phyloP scores from a whole-genome alignment of 2,329 filamentous ascomycete species.

The Neocucurbitaria cava region DNA sequence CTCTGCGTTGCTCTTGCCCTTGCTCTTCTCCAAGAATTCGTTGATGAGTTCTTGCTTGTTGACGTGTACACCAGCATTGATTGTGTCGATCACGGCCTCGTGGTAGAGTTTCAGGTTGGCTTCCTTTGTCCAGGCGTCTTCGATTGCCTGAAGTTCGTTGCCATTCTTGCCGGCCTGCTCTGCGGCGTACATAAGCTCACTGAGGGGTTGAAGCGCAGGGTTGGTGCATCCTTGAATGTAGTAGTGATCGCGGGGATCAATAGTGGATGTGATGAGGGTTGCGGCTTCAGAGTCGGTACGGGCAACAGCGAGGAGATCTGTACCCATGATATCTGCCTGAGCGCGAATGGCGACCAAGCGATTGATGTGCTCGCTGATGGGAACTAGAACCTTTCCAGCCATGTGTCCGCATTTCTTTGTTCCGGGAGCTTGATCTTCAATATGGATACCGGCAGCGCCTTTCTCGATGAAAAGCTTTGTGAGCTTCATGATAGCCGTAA shows the following conservation, averaged over 20 bases:
- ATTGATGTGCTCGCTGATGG: conserved; percentile 98
- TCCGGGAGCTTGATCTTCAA: conserved; percentile 96
- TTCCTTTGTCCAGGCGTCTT: conserved; percentile 83
- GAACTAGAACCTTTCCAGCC: conserved; percentile 97
- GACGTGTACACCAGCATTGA: conserved; percentile 70
- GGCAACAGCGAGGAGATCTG: conserved; percentile 87
- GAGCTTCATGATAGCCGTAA: conserved; percentile 99
- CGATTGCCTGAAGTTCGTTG: conserved; percentile 82
- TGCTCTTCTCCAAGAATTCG: conserved; percentile 70
- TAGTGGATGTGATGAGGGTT: conserved; percentile 94
- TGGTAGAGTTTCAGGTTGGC: conserved; percentile 87
- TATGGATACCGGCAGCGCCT: conserved; percentile 96
- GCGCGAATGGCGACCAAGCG: conserved; percentile 94
- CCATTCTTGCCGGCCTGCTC: conserved; percentile 84
- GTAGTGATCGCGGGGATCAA: conserved; percentile 91
- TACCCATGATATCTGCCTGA: conserved; percentile 98
- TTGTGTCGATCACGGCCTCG: conserved; percentile 84
- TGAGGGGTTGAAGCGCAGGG: conserved; percentile 79
- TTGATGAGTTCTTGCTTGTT: conserved; percentile 73
- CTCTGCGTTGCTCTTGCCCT: conserved; percentile 87
- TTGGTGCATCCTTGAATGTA: conserved; percentile 94
- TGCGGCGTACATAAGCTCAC: conserved; percentile 88
- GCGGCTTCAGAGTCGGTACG: conserved; percentile 97
- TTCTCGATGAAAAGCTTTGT: conserved; percentile 98
- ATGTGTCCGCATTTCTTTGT: conserved; percentile 99